A percentile compares a stretch with the other conserved stretches of the same genome.
These are phyloP conservation scores for Geoglossum glabrum DNA, from an alignment of 495 filamentous ascomycete species.

Conservation along the genomic window DNA sequence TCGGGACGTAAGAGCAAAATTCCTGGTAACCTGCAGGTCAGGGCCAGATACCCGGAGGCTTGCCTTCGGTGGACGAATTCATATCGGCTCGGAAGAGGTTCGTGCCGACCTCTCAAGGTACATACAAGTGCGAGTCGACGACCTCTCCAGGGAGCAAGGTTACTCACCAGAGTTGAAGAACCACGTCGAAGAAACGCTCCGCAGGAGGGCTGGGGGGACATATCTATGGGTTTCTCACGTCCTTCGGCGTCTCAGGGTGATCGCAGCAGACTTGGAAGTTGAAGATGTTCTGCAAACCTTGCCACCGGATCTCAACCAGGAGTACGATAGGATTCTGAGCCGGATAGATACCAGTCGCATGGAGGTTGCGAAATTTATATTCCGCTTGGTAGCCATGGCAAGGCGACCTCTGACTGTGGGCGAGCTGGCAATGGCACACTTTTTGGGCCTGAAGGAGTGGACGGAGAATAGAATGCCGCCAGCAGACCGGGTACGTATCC, in stretches of 20 bases:
- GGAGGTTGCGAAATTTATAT: slow-evolving; percentile 2
- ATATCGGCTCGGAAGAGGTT: neutral
- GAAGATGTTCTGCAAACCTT: neutral
- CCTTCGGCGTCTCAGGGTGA: neutral
- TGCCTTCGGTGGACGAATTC: neutral
- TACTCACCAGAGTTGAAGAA: neutral
- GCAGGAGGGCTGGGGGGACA: neutral
- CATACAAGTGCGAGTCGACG: neutral
- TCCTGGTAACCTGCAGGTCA: neutral
- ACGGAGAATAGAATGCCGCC: too few relatives aligned
- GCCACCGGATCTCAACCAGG: neutral
- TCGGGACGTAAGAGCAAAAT: neutral
- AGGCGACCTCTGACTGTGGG: slow-evolving; percentile 1
- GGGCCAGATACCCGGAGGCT: neutral
- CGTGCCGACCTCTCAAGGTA: neutral
- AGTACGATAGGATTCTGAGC: slow-evolving; percentile 4
- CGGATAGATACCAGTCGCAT: neutral
- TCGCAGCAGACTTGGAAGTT: neutral
- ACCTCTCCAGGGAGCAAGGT: neutral
- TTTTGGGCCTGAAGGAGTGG: neutral
- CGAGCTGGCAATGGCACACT: slow-evolving; percentile 2
- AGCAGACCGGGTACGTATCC: too few relatives aligned
- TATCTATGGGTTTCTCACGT: slow-evolving; percentile 7
- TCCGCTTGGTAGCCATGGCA: slow-evolving; percentile 2
- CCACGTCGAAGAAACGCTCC: neutral